phyloP scores from a whole-genome alignment of 495 filamentous ascomycete genomes.

The Penicillium cosmopolitanum region DNA sequence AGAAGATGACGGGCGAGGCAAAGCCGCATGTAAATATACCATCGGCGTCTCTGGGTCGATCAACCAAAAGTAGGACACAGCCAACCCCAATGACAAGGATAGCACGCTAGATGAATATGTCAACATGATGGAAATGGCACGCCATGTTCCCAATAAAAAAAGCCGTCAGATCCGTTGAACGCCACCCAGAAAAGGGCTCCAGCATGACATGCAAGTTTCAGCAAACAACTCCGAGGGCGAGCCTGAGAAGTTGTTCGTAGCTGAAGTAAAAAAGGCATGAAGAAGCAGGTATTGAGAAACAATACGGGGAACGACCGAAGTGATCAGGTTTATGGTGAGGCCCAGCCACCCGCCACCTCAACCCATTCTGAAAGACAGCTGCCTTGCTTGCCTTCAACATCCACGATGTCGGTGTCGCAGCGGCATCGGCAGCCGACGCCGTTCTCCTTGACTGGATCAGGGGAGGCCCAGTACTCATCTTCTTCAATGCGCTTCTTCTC shows the following conservation, averaged over 20 bases:
- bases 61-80: slow-evolving; percentile 23
- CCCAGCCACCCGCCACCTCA: slow-evolving; percentile 94
- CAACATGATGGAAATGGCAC: slow-evolving; percentile 45
- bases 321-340: slow-evolving; percentile 57
- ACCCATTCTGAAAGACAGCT: slow-evolving; percentile 97
- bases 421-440: slow-evolving; percentile 96
- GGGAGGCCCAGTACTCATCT: slow-evolving; percentile 93
- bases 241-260: slow-evolving; percentile 41
- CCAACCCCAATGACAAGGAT: slow-evolving; percentile 38
- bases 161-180: slow-evolving; percentile 51
- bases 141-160: slow-evolving; percentile 42
- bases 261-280: slow-evolving; percentile 40
- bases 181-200: slow-evolving; percentile 46
- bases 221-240: slow-evolving; percentile 38
- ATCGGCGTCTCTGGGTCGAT: slow-evolving; percentile 14
- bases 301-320: slow-evolving; percentile 37
- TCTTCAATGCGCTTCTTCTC: slow-evolving; percentile 89
- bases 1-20: slow-evolving; percentile 3
- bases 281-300: slow-evolving; percentile 32
- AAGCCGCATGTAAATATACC: slow-evolving; percentile 14
- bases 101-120: slow-evolving; percentile 50
- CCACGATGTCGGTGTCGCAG: slow-evolving; percentile 97
- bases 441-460: slow-evolving; percentile 88
- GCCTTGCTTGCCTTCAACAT: slow-evolving; percentile 96
- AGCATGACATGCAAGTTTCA: slow-evolving; percentile 44